Base-by-base conservation (phyloP, 495 filamentous ascomycete species). In the Hyphodiscus hymeniophilus region DNA sequence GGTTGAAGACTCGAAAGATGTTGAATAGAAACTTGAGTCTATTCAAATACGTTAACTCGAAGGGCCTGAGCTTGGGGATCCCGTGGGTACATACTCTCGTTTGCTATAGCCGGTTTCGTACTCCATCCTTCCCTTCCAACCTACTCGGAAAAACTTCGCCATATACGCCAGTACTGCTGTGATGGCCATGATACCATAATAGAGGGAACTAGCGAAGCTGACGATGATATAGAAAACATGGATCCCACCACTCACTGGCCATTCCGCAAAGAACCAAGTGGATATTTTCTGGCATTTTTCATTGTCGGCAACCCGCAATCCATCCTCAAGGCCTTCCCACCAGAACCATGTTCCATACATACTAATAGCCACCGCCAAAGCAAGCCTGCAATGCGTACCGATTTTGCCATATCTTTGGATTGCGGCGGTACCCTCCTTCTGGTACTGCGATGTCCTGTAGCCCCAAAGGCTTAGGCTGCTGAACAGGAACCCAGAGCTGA, bases 341-440 rank as follows among this genome's bases (percentile, higher is more conserved):
- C 59, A 61, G 50, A 61, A 61, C 59, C 59, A 61, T 18, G 55
- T 16, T 0, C 56, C 59, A 24, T 50, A 61, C 7, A 57, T 10
- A 50, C 59, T 61, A n/a, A 59, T 50, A 30, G 36, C 52, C 20
- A 55, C 17, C 28, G 54, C 51, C 21, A 59, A 43, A 13, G 43
- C 18, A 15, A 61, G 44, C 18, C 56, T 48, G 43, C 49, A 28
- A 40, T 61, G 59, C 7, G 59, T 61, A 5, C 56, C 59, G 22
- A 56, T 52, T 20, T 52, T 50, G 23, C 59, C 59, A 45, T 56
- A 61, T 16, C 18, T 18, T 12, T 52, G 47, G 4, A 61, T 50
- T 2, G 59, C 59, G 10, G 34, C 26, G 1, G 52, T 52, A 0
- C 59, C 59, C 11, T 56, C 20, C 38, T 57, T 42, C 12, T 20